Percentiles rank a stretch among this genome's conserved stretches.
Evolutionary conservation across 2,329 filamentous ascomycete genomes (phyloP).

Genomic region (Aspergillus persii): DNA sequence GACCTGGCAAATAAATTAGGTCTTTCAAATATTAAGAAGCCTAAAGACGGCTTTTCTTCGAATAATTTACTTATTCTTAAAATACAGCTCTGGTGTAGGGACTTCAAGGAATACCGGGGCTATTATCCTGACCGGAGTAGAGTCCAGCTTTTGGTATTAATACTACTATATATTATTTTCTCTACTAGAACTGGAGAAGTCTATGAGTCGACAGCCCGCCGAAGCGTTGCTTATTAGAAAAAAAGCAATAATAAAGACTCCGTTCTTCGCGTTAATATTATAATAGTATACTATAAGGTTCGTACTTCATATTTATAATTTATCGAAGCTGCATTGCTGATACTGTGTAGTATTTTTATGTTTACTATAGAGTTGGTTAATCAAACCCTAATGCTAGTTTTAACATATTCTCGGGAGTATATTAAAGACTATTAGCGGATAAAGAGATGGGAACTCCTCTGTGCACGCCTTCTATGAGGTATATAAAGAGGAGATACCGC

Average conservation of each 20-base stretch:
- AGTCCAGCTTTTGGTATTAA: constrained; percentile 9
- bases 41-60: constrained; percentile 10
- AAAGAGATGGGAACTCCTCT: constrained; percentile 13
- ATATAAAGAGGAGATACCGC: constrained; percentile 14
- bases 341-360: constrained; percentile 11
- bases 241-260: neutral
- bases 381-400: constrained; percentile 10
- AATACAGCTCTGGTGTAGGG: constrained; percentile 14
- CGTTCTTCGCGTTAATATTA: constrained; percentile 1
- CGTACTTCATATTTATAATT: neutral
- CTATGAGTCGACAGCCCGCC: constrained; percentile 11
- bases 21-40: constrained; percentile 8
- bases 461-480: constrained; percentile 18
- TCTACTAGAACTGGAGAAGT: constrained; percentile 10
- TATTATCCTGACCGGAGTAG: constrained; percentile 8
- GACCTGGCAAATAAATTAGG: neutral
- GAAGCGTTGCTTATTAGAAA: neutral
- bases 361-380: constrained; percentile 5
- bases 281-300: constrained; percentile 15
- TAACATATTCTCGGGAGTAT: constrained; percentile 15
- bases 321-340: neutral
- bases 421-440: constrained; percentile 15
- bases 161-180: constrained; percentile 15
- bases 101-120: constrained; percentile 12
- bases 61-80: constrained; percentile 15